phyloP scores from a whole-genome alignment of 768 basidiomycete species.

The Rhizopogon vinicolor region DNA sequence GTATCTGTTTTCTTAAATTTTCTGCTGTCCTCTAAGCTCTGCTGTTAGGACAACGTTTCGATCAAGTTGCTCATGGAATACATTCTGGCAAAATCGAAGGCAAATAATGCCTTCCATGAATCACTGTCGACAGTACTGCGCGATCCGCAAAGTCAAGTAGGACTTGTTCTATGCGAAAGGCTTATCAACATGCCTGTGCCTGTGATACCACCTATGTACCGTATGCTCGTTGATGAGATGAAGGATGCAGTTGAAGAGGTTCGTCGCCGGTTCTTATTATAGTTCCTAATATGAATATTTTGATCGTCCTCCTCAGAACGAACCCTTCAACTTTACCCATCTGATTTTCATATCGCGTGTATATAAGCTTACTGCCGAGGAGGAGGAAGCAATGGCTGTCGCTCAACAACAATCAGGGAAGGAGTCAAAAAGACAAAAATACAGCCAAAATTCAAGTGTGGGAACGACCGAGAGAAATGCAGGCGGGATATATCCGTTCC shows the following conservation, averaged over 20 bases:
- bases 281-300: not conserved
- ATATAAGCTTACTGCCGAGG: slow-evolving; percentile 68
- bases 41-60: slow-evolving; percentile 58
- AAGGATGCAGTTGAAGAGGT: slow-evolving; percentile 65
- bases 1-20: slow-evolving; percentile 8
- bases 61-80: slow-evolving; percentile 71
- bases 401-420: slow-evolving; percentile 28
- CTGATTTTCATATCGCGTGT: slow-evolving; percentile 73
- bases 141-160: slow-evolving; percentile 50
- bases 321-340: slow-evolving; percentile 70
- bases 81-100: slow-evolving; percentile 53
- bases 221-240: slow-evolving; percentile 84
- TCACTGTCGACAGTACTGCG: slow-evolving; percentile 35
- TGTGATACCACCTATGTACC: slow-evolving; percentile 87
- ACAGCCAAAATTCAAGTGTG: slow-evolving; percentile 15
- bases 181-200: slow-evolving; percentile 96
- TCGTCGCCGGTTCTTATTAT: slow-evolving; percentile 17
- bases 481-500: slow-evolving; percentile 69
- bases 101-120: slow-evolving; percentile 45
- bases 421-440: slow-evolving; percentile 33
- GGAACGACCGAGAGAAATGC: slow-evolving; percentile 7
- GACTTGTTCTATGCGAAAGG: slow-evolving; percentile 82
- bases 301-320: slow-evolving; percentile 30
- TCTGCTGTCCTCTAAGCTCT: not conserved
- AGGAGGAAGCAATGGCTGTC: slow-evolving; percentile 51